Conservation (phyloP, 2,329 filamentous ascomycete species). For the Botrytis squamosa region DNA sequence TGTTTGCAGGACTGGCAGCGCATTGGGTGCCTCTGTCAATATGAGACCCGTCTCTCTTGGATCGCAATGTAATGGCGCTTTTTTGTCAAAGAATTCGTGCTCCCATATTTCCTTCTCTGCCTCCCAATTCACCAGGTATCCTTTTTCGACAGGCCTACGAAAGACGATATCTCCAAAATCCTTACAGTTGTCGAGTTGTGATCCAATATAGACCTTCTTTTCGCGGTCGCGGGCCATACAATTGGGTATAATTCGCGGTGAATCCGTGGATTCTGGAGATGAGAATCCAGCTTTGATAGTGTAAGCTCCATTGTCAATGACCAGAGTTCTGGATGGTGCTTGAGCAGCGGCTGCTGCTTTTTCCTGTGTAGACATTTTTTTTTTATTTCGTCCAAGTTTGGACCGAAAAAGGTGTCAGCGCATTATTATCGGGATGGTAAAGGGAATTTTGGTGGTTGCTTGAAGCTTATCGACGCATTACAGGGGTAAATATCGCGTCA, state of each 20-base stretch:
- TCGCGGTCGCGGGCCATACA: conserved; percentile 82
- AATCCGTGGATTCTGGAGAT: conserved; percentile 43
- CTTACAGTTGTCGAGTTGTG: conserved; percentile 73
- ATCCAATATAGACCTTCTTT: conserved; percentile 74
- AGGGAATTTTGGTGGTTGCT: background rate
- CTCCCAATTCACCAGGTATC: conserved; percentile 96
- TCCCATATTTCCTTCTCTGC: conserved; percentile 96
- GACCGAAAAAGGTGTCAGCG: background rate
- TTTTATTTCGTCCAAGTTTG: background rate
- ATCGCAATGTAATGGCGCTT: conserved; percentile 67
- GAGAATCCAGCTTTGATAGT: conserved; percentile 85
- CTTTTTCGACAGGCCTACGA: conserved; percentile 86
- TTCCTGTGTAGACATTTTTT: conserved; percentile 28
- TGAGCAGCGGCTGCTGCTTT: conserved; percentile 55
- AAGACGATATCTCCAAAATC: conserved; percentile 91
- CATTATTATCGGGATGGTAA: background rate
- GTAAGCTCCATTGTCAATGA: conserved; percentile 91
- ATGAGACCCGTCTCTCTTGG: conserved; percentile 80
- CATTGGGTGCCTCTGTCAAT: conserved; percentile 82
- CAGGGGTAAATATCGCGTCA: background rate
- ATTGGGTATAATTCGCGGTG: conserved; percentile 79
- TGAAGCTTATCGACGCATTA: conserved; percentile 7
- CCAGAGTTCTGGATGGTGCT: conserved; percentile 65
- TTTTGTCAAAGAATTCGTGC: conserved; percentile 73
- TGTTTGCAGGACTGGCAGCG: conserved; percentile 74